phyloP scores from a whole-genome alignment of 441 rosid species.

The Dalechampia spathulata region DNA sequence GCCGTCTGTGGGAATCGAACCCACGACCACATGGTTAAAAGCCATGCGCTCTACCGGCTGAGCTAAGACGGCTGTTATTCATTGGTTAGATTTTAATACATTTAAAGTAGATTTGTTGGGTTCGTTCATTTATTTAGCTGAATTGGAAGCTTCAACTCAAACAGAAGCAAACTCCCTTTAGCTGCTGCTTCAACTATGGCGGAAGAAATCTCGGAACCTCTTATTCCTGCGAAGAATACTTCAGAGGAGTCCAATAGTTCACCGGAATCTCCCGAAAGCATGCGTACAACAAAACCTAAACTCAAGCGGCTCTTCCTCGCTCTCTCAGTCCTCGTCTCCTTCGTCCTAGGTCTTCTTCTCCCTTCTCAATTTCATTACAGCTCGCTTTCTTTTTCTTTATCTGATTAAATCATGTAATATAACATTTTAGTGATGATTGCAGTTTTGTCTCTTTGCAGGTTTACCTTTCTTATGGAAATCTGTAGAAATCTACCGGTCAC shows the following conservation, averaged over 20 bases:
- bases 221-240: too few species aligned
- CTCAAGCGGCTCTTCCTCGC: constrained; percentile 69
- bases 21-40: constrained; percentile 31
- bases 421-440: background rate
- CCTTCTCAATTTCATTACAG: too few species aligned
- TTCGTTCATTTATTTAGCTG: too few species aligned
- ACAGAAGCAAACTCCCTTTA: too few species aligned
- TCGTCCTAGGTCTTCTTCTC: constrained; percentile 48
- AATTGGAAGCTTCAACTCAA: too few species aligned
- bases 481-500: constrained; percentile 83
- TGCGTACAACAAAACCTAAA: constrained; percentile 68
- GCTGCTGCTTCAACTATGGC: background rate
- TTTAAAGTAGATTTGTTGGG: too few species aligned
- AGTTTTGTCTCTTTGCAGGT: constrained; percentile 31
- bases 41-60: constrained; percentile 32
- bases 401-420: too few species aligned
- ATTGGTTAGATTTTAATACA: too few species aligned
- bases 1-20: constrained; percentile 30
- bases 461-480: constrained; percentile 82
- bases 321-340: constrained; percentile 53
- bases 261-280: constrained; percentile 21
- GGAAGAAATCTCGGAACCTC: background rate
- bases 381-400: background rate
- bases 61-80: constrained; percentile 23
- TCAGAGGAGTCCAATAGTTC: too few species aligned